A percentile compares a stretch with the other conserved stretches of the same genome.
Evolutionary conservation across 805 yeast species (phyloP).

Genomic region (Debaryomyces castellii): DNA sequence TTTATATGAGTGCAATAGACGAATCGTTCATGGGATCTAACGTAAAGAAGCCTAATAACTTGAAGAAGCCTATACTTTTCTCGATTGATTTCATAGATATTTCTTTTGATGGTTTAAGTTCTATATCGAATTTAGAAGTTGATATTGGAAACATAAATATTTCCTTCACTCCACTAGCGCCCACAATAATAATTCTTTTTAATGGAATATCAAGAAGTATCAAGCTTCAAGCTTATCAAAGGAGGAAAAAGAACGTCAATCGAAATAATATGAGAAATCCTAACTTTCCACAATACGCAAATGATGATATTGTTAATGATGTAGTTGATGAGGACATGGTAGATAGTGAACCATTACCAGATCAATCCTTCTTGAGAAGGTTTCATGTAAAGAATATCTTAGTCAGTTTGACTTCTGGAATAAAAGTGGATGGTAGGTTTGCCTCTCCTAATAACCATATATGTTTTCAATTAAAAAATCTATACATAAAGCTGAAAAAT

Average conservation of each 20-base stretch:
- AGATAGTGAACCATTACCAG: not conserved
- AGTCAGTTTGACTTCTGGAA: constrained; percentile 48
- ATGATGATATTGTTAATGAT: constrained; percentile 12
- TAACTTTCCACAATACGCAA: constrained; percentile 26
- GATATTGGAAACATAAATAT: constrained; percentile 40
- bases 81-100: constrained; percentile 37
- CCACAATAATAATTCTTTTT: constrained; percentile 34
- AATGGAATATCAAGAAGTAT: constrained; percentile 36
- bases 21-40: constrained; percentile 30
- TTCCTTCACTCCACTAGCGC: constrained; percentile 45
- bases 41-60: not conserved
- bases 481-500: constrained; percentile 45
- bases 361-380: constrained; percentile 32
- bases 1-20: constrained; percentile 81
- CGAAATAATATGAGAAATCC: constrained; percentile 5
- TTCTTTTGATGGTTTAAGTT: constrained; percentile 48
- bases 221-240: constrained; percentile 32
- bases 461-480: constrained; percentile 21
- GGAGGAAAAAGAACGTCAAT: constrained; percentile 14
- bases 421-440: constrained; percentile 41
- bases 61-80: constrained; percentile 16
- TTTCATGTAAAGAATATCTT: constrained; percentile 36
- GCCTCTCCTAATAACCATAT: constrained; percentile 27
- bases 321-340: constrained; percentile 10
- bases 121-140: constrained; percentile 34